Evolutionary conservation across 2,329 filamentous ascomycete species (phyloP).

Genomic region (Cyanodermella asteris): DNA sequence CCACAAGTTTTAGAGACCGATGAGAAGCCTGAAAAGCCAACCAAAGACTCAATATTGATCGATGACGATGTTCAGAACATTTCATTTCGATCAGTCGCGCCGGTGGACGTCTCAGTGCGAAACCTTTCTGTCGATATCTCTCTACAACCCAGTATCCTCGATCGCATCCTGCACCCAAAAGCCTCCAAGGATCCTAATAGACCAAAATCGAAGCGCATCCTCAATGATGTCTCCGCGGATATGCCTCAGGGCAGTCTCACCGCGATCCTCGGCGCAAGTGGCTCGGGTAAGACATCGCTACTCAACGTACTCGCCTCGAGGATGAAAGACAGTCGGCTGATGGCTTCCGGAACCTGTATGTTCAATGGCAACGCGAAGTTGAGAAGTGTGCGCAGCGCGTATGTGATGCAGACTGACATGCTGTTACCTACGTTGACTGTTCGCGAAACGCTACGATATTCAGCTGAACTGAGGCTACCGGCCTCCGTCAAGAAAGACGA

Average conservation of each 20-base stretch:
- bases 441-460: constrained; percentile 51
- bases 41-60: no score
- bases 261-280: constrained; percentile 54
- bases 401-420: constrained; percentile 55
- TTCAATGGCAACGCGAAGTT: constrained; percentile 18
- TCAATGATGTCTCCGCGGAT: constrained; percentile 41
- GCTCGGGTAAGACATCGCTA: constrained; percentile 50
- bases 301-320: constrained; percentile 51
- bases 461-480: constrained; percentile 48
- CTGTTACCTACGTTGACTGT: constrained; percentile 53
- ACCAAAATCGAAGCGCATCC: constrained; percentile 23
- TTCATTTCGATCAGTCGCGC: constrained; percentile 18
- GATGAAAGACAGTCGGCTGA: constrained; percentile 33
- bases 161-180: constrained; percentile 10
- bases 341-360: constrained; percentile 13
- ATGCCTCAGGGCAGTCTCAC: constrained; percentile 46
- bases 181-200: constrained; percentile 8
- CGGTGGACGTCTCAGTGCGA: constrained; percentile 18
- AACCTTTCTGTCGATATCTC: constrained; percentile 11
- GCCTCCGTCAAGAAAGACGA: constrained; percentile 37
- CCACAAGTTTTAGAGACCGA: no score
- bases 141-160: constrained; percentile 4
- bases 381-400: constrained; percentile 35
- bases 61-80: constrained; percentile 11
- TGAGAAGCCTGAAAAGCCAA: no score